Percentiles rank a stretch among this genome's conserved stretches.
Conservation (phyloP, 352 stramenopile genomes). For the Globisporangium splendens region DNA sequence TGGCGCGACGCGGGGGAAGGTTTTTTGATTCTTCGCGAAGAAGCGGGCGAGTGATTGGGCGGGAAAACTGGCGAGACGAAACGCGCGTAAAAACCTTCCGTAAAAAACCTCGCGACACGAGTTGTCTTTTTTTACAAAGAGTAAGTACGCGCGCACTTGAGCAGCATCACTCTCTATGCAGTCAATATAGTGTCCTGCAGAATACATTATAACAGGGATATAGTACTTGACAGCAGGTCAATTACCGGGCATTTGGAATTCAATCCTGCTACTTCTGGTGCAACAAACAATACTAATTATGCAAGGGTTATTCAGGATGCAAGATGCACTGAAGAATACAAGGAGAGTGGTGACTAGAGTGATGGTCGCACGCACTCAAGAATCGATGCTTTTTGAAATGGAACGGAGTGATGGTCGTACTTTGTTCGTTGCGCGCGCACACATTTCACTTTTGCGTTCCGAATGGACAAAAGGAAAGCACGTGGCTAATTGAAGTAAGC, state of each 20-base stretch:
- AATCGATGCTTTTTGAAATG: background rate
- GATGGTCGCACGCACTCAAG: background rate
- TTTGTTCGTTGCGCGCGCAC: background rate
- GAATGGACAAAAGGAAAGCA: background rate
- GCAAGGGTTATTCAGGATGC: no score
- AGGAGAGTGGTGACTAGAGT: background rate
- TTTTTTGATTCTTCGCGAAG: conserved; percentile 7
- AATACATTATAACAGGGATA: no score
- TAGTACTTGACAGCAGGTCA: no score
- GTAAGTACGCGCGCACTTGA: no score
- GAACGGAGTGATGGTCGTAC: background rate
- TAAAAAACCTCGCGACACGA: conserved; percentile 7
- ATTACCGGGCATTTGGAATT: no score
- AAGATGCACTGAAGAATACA: no score
- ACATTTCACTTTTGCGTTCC: background rate
- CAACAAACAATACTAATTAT: no score
- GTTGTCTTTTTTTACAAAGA: background rate
- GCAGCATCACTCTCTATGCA: no score
- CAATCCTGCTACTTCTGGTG: no score
- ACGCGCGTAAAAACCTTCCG: conserved; percentile 6
- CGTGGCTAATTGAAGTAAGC: background rate
- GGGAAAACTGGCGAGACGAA: background rate
- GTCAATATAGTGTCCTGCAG: no score
- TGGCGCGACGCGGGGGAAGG: background rate
- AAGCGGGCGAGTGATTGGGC: conserved; percentile 5